phyloP scores from a whole-genome alignment of 768 basidiomycete genomes.

The Leccinum broughii region DNA sequence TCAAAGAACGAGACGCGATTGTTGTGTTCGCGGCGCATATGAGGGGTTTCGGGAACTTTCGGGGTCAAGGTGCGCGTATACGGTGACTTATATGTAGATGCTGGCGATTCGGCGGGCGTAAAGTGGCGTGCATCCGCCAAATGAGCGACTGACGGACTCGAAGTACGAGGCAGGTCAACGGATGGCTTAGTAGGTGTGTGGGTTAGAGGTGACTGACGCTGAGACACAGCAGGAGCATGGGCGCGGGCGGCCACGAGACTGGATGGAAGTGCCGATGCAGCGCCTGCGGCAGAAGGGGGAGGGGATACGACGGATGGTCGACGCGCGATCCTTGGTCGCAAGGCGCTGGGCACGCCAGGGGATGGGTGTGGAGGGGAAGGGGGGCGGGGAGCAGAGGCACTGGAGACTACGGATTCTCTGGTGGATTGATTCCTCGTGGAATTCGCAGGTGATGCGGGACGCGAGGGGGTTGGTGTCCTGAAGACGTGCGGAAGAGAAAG shows the following conservation, averaged over 20 bases:
- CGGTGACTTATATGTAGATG: constrained; percentile 25
- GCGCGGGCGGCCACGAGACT: constrained; percentile 27
- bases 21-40: constrained; percentile 56
- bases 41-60: constrained; percentile 33
- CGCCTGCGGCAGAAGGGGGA: constrained; percentile 31
- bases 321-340: constrained; percentile 39
- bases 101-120: constrained; percentile 22
- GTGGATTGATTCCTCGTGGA: constrained; percentile 25
- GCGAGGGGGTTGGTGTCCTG: constrained; percentile 32
- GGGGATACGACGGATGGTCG: constrained; percentile 47
- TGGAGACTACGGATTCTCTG: constrained; percentile 26
- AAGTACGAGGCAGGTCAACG: constrained; percentile 18
- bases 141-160: constrained; percentile 20
- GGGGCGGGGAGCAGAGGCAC: constrained; percentile 19
- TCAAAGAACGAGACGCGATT: constrained; percentile 83
- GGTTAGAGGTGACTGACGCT: constrained; percentile 16
- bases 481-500: constrained; percentile 27
- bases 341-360: constrained; percentile 29
- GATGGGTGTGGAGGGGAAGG: constrained; percentile 27
- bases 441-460: constrained; percentile 43
- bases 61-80: constrained; percentile 30
- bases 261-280: constrained; percentile 22
- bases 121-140: constrained; percentile 13
- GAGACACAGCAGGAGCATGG: constrained; percentile 26
- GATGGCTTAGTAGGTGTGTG: constrained; percentile 20